These are phyloP conservation scores for Pseudoturritis turrita DNA, from an alignment of 345 rosid genomes.

Conservation along the genomic window DNA sequence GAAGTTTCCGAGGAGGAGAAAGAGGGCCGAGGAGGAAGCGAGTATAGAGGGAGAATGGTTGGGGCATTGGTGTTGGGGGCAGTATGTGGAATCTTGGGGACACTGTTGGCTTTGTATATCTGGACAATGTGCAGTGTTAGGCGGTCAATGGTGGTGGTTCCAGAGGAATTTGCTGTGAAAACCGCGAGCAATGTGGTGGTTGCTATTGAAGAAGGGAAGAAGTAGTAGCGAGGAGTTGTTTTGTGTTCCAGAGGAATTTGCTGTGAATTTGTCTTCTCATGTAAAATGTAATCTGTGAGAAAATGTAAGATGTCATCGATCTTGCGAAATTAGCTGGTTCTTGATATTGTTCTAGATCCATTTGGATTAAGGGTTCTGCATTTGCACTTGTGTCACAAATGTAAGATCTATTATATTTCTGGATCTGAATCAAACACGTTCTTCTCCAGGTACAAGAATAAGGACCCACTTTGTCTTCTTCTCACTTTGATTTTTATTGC, in stretches of 20 bases:
- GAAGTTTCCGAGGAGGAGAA: constrained; percentile 1
- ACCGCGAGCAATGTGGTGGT: constrained; percentile 33
- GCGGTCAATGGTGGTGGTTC: constrained; percentile 61
- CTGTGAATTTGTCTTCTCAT: too few species aligned
- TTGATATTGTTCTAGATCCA: background rate
- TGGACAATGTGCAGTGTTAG: constrained; percentile 57
- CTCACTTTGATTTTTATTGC: constrained; percentile 12
- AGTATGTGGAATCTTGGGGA: constrained; percentile 64
- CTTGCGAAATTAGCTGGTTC: background rate
- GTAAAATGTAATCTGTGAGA: constrained; percentile 39
- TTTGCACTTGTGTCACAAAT: background rate
- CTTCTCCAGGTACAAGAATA: background rate
- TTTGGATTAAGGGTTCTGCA: background rate
- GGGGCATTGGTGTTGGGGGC: constrained; percentile 57
- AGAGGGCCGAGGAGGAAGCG: constrained; percentile 12
- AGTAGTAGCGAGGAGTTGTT: constrained; percentile 25
- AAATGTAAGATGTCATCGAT: constrained; percentile 20
- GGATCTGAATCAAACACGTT: background rate
- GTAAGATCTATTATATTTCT: background rate
- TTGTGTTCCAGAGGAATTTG: too few species aligned
- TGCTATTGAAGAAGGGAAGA: constrained; percentile 50
- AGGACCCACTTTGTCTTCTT: constrained; percentile 27
- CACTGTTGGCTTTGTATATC: constrained; percentile 45
- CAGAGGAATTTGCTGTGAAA: constrained; percentile 51
- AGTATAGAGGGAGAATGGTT: constrained; percentile 47